Evolutionary conservation across 1,139 yeast species (phyloP).

Genomic region (Yamadazyma buinensis): DNA sequence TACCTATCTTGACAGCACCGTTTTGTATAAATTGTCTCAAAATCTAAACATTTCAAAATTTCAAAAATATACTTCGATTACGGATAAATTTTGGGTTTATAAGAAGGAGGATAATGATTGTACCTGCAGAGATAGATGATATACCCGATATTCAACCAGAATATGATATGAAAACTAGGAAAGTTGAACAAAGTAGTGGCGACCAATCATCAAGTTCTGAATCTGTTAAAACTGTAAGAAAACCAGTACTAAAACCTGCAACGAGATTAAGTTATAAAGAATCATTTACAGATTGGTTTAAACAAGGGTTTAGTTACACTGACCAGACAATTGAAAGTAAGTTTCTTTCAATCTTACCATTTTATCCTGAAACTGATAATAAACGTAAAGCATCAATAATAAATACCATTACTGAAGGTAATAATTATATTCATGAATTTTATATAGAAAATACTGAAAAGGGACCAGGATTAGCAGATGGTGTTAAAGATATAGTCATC

Average conservation of each 20-base stretch:
- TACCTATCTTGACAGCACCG: no score
- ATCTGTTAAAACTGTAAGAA: no score
- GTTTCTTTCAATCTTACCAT: slow-evolving; percentile 49
- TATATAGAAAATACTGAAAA: slow-evolving; percentile 34
- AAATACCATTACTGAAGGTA: slow-evolving; percentile 47
- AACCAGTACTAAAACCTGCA: no score
- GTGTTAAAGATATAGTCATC: slow-evolving; percentile 33
- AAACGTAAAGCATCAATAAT: slow-evolving; percentile 44
- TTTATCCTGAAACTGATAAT: slow-evolving; percentile 54
- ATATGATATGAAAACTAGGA: slow-evolving; percentile 1
- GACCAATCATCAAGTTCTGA: no score
- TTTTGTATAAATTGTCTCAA: no score
- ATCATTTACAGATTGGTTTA: slow-evolving; percentile 39
- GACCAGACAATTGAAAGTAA: slow-evolving; percentile 30
- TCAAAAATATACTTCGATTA: no score
- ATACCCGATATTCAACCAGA: slow-evolving; percentile 12
- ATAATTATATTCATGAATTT: slow-evolving; percentile 58
- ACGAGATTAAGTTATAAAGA: slow-evolving; percentile 17
- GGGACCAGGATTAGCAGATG: no score
- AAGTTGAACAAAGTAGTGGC: not conserved
- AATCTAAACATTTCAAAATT: no score
- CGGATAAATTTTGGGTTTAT: no score
- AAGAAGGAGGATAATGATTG: no score
- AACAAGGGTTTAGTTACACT: slow-evolving; percentile 25
- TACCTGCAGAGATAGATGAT: slow-evolving; percentile 1